Percentiles rank a stretch among this genome's conserved stretches.
Conservation (phyloP, 2,329 filamentous ascomycete species). For the Apiospora pterosperma region DNA sequence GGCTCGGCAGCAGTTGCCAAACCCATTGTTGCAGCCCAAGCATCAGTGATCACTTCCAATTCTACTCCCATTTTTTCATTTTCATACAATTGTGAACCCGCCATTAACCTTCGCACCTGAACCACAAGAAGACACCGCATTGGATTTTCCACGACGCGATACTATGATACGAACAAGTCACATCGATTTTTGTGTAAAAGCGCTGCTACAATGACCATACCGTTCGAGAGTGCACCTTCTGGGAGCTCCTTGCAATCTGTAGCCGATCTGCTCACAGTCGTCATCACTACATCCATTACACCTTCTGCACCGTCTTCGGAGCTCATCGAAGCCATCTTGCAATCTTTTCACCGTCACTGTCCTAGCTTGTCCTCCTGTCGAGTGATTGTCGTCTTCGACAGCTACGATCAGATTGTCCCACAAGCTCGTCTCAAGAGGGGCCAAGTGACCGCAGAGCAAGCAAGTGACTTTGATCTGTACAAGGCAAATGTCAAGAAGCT, state of each 20-base stretch:
- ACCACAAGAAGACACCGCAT: background rate
- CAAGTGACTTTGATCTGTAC: constrained; percentile 39
- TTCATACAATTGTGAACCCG: background rate
- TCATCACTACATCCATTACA: constrained; percentile 54
- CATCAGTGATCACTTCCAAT: background rate
- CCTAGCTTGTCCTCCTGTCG: constrained; percentile 35
- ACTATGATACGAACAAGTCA: background rate
- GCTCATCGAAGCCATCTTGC: constrained; percentile 43
- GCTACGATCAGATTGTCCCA: constrained; percentile 43
- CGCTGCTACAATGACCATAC: background rate
- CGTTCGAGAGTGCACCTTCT: background rate
- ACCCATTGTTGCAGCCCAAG: background rate
- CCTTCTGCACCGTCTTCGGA: constrained; percentile 52
- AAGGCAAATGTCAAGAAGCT: constrained; percentile 44
- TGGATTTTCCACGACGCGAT: background rate
- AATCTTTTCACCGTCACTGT: constrained; percentile 43
- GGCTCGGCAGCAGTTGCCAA: background rate
- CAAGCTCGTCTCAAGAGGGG: constrained; percentile 49
- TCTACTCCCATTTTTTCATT: too few relatives aligned
- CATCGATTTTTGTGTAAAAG: background rate
- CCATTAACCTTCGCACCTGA: background rate
- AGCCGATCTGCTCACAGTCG: constrained; percentile 33
- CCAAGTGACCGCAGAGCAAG: constrained; percentile 44
- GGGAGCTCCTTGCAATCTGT: background rate
- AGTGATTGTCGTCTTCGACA: constrained; percentile 50